phyloP scores from a whole-genome alignment of 495 filamentous ascomycete species.

The Neurospora sp. region DNA sequence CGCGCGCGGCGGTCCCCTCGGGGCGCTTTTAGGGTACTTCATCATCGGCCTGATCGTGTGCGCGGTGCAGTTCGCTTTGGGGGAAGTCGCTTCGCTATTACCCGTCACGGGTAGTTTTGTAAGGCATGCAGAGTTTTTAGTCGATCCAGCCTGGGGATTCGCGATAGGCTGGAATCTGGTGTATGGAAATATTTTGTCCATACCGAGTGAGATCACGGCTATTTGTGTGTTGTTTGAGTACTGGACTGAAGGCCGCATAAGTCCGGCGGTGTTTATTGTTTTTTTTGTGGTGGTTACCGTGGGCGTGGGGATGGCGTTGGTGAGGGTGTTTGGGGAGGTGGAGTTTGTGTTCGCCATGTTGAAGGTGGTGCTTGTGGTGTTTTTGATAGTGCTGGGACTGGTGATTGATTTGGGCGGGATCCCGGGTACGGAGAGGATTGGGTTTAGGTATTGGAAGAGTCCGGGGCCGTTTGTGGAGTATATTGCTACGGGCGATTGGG shows the following conservation, averaged over 20 bases:
- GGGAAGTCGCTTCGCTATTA: conserved; percentile 55
- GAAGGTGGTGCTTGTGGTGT: conserved; percentile 56
- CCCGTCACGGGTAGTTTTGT: conserved; percentile 48
- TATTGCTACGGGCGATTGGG: conserved; percentile 37
- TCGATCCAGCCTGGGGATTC: conserved; percentile 72
- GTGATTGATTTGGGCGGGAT: conserved; percentile 56
- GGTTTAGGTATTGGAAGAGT: conserved; percentile 58
- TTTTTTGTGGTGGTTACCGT: conserved; percentile 46
- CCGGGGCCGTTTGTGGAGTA: conserved; percentile 63
- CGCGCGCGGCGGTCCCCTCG: conserved; percentile 37
- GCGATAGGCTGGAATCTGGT: conserved; percentile 58
- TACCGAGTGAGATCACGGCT: conserved; percentile 55
- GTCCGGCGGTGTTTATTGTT: conserved; percentile 44
- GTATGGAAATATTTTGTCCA: conserved; percentile 37
- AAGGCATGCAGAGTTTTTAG: conserved; percentile 60
- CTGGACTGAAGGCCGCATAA: conserved; percentile 26
- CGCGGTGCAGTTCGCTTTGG: conserved; percentile 43
- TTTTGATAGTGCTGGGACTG: conserved; percentile 58
- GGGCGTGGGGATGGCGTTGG: conserved; percentile 41
- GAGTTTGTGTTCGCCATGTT: conserved; percentile 51
- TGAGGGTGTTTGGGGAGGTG: conserved; percentile 53
- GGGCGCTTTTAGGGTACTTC: conserved; percentile 44
- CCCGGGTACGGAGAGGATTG: conserved; percentile 44
- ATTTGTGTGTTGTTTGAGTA: conserved; percentile 50
- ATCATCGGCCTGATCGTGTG: conserved; percentile 41